Conservation (phyloP, 805 yeast species). For the Yamadazyma phyllophila region DNA sequence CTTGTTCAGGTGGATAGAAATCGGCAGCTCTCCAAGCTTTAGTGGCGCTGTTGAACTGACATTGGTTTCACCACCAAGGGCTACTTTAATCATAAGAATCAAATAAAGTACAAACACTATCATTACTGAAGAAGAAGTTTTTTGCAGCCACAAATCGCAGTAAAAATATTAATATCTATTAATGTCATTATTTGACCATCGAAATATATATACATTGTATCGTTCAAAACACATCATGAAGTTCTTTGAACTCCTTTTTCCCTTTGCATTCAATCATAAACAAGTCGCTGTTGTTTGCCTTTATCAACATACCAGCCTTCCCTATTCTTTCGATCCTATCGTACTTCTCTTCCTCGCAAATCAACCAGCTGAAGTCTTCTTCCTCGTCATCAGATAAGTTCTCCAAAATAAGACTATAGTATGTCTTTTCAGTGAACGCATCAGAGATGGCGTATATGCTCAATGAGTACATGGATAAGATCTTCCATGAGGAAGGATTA, state of each 20-base stretch:
- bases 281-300: constrained; percentile 26
- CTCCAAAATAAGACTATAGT: constrained; percentile 28
- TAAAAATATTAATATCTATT: constrained; percentile 2
- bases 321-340: constrained; percentile 37
- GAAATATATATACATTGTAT: constrained; percentile 1
- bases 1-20: constrained; percentile 41
- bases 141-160: constrained; percentile 4
- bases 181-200: background rate
- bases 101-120: background rate
- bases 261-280: constrained; percentile 47
- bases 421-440: constrained; percentile 20
- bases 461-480: constrained; percentile 38
- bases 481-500: constrained; percentile 43
- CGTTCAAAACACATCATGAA: constrained; percentile 14
- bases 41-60: background rate
- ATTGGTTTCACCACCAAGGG: background rate
- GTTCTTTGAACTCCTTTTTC: constrained; percentile 33
- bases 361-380: constrained; percentile 27
- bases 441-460: constrained; percentile 29
- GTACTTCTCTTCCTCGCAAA: constrained; percentile 27
- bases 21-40: background rate
- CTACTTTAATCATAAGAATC: background rate
- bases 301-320: constrained; percentile 41
- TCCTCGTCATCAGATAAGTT: constrained; percentile 15
- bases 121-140: background rate